Evolutionary conservation across 208 protist species (phyloP), one percentile per base, ranked within the genome.

Genomic region (Trypanosoma brucei): DNA sequence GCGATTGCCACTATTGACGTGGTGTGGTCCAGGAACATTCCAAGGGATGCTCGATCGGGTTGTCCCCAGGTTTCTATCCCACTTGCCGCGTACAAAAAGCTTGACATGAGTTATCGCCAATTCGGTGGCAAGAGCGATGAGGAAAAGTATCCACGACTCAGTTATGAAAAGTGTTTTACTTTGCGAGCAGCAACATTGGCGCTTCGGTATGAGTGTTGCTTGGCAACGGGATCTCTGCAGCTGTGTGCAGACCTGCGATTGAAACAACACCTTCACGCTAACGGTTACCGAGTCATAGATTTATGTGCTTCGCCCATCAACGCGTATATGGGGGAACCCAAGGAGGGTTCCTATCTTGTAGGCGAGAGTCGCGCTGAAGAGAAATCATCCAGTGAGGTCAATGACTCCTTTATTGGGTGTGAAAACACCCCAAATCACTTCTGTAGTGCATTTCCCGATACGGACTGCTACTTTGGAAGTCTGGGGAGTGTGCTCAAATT

Each of bases 261-360:
- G 55, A 94, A 94, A 72, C 85, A 84, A 59, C 75, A 89, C 64
- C 69, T 94, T 42, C 83, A 94, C 78, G 78, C 78, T 3, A 34
- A 59, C 0, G 88, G 88, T 44, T 94, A 91, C 62, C 81, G 83
- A 42, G 84, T 94, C 39, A 84, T 94, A 57, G 88, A 94, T 68
- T 66, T 92, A 39, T 94, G 88, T 42, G 85, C 88, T 13, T 94
- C 88, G 4, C 88, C 88, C 36, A 94, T 94, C 59, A 94, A 94
- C 65, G 88, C 88, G 7, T 94, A 94, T 69, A 92, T 91, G 84
- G 84, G 76, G 8, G 30, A 65, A 30, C 80, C 84, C 6, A 48
- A 39, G 22, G 30, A 35, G 14, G 77, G 69, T 30, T 56, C 11
- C 2, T 65, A 68, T 35, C 30, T 39, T 55, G 44, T 14, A n/a